phyloP scores from a whole-genome alignment of 371 early-diverging fungal genomes.

The Parasitella parasitica region DNA sequence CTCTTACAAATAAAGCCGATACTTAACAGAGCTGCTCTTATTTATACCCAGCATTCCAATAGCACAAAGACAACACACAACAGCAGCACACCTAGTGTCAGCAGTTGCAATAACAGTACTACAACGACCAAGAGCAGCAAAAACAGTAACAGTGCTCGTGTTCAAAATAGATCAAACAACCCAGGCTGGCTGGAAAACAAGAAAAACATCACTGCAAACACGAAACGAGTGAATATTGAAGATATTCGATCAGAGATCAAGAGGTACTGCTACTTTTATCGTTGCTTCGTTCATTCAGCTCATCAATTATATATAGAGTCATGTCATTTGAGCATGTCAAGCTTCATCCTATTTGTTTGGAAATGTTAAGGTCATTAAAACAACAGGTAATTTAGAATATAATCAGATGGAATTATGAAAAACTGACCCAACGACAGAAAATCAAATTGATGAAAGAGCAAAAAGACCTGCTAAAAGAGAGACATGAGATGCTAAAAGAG shows the following conservation, averaged over 20 bases:
- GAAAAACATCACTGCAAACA: neutral
- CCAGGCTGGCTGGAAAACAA: neutral
- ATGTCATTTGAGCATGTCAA: conserved; percentile 14
- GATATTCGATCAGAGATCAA: conserved; percentile 4
- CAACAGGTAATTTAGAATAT: conserved; percentile 3
- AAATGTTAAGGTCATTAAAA: conserved; percentile 16
- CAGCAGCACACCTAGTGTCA: neutral
- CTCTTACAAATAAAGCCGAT: conserved; percentile 11
- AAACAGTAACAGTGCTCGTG: neutral
- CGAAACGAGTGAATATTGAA: conserved; percentile 1
- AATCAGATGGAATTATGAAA: neutral
- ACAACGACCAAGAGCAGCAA: neutral
- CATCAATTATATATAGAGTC: neutral
- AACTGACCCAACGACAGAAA: neutral
- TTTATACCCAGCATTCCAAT: neutral
- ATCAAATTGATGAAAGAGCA: conserved; percentile 61
- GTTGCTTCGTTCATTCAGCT: neutral
- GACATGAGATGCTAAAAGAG: conserved; percentile 46
- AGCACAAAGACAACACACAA: neutral
- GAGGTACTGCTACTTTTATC: neutral
- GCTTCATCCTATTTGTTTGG: conserved; percentile 4
- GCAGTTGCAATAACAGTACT: neutral
- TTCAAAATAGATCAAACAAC: neutral
- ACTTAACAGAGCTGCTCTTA: conserved; percentile 5
- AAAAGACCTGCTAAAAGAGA: conserved; percentile 63